Percentiles rank a stretch among this genome's conserved stretches.
Evolutionary conservation across 2,329 filamentous ascomycete genomes (phyloP).

Genomic region (Passalora sequoiae): DNA sequence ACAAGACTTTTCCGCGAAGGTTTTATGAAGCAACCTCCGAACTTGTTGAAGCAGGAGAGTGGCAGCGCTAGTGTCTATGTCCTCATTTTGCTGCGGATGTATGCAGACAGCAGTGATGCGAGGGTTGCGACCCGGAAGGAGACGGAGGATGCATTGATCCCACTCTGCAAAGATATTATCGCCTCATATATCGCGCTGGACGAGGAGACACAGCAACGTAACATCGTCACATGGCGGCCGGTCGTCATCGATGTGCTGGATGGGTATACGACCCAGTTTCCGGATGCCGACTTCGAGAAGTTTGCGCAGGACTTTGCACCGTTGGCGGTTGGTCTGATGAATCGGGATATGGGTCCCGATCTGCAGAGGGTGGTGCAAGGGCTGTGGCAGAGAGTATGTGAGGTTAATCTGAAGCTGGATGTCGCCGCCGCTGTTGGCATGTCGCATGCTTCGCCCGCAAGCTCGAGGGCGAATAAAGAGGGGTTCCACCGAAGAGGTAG

Average conservation of each 20-base stretch:
- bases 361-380: slow-evolving; percentile 71
- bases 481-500: slow-evolving; percentile 27
- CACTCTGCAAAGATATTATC: slow-evolving; percentile 92
- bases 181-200: slow-evolving; percentile 78
- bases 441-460: slow-evolving; percentile 15
- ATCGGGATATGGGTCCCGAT: slow-evolving; percentile 74
- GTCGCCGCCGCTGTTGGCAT: slow-evolving; percentile 13
- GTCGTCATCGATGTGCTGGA: slow-evolving; percentile 96
- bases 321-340: slow-evolving; percentile 73
- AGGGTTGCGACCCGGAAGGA: slow-evolving; percentile 71
- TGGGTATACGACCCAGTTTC: slow-evolving; percentile 82
- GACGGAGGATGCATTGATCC: slow-evolving; percentile 86
- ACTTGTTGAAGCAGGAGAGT: slow-evolving; percentile 92
- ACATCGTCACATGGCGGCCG: slow-evolving; percentile 93
- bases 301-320: slow-evolving; percentile 83
- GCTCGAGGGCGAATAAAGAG: slow-evolving; percentile 19
- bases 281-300: slow-evolving; percentile 69
- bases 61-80: slow-evolving; percentile 93
- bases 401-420: slow-evolving; percentile 56
- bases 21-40: slow-evolving; percentile 99
- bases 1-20: slow-evolving; percentile 94
- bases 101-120: slow-evolving; percentile 80
- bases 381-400: slow-evolving; percentile 75
- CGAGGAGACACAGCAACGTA: slow-evolving; percentile 93
- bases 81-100: slow-evolving; percentile 94